Base-by-base conservation (phyloP, 2,329 filamentous ascomycete genomes). In the Nemania serpens region DNA sequence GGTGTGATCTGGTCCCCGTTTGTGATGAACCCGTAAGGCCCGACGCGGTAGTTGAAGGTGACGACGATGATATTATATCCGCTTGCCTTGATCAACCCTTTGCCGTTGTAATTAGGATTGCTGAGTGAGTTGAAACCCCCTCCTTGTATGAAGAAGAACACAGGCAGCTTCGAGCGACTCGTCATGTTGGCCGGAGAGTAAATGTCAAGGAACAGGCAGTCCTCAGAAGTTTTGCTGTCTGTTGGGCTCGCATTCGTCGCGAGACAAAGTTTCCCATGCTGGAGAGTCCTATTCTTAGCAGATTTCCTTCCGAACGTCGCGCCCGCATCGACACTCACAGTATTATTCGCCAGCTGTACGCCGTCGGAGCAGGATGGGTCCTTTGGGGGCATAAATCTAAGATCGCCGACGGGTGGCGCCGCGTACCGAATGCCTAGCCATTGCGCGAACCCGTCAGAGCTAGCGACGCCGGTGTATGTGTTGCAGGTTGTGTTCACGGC, bases 401-500 rank as follows among this genome's bases (percentile, higher is more conserved):
- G 71, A 5, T 83, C 68, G 1, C 87, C 88, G 2, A 89, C 58
- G 0, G 91, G 91, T 13, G 90, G 79, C 5, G 88, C 86, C 1
- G 90, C 91, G 76, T 86, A 95, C 45, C 89, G 84, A 64, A 95
- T 85, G 1, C 90, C 91, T 7, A 91, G 81, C 89, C 89, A 94
- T 73, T 88, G 82, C 2, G 83, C 86, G 49, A 92, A 77, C 1
- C 87, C 88, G 66, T 84, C 84, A 0, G 74, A 66, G 1, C 82
- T 76, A 1, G 78, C 70, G 3, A 77, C 74, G 9, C 91, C 91
- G 51, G 80, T 74, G 70, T 93, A 92, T 25, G 79, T 82, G 33
- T 87, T 82, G 71, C 93, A 93, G 2, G 81, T 82, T 20, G 93
- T 78, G 63, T 90, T 79, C 13, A 92, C 85, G 2, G 78, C 58